Evolutionary conservation across 352 stramenopile species (phyloP).

Genomic region (Phytophthora citrophthora): DNA sequence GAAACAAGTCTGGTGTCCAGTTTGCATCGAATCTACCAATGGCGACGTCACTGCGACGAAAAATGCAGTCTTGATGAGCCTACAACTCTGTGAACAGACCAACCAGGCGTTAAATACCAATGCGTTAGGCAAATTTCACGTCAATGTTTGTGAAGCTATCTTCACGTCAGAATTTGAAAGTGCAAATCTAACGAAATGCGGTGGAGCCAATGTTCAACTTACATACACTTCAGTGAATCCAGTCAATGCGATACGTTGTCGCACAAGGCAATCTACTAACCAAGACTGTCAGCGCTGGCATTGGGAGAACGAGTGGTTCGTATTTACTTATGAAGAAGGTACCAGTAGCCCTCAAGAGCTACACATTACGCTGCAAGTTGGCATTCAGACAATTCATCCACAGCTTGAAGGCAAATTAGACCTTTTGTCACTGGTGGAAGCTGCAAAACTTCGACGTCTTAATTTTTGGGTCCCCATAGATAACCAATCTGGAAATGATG

Average conservation of each 20-base stretch:
- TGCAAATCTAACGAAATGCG: constrained; percentile 17
- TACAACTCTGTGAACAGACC: constrained; percentile 9
- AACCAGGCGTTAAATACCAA: background rate
- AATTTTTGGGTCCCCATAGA: constrained; percentile 24
- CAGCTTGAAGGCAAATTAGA: constrained; percentile 7
- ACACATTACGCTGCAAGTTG: constrained; percentile 13
- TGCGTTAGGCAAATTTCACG: constrained; percentile 15
- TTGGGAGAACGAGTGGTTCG: constrained; percentile 39
- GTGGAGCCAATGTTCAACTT: constrained; percentile 23
- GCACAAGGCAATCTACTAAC: constrained; percentile 18
- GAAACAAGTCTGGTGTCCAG: constrained; percentile 17
- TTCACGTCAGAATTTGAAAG: constrained; percentile 2
- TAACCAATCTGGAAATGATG: background rate
- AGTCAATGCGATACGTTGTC: background rate
- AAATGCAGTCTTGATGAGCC: constrained; percentile 29
- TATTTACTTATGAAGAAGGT: constrained; percentile 3
- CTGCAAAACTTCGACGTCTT: constrained; percentile 12
- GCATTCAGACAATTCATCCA: constrained; percentile 10
- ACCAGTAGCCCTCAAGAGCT: constrained; percentile 6
- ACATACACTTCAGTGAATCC: background rate
- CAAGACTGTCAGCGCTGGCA: constrained; percentile 25
- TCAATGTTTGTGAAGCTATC: constrained; percentile 26
- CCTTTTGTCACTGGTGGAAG: constrained; percentile 10
- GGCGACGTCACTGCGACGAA: constrained; percentile 5
- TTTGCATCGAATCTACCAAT: constrained; percentile 6